Percentiles rank a stretch among this genome's conserved stretches.
Evolutionary conservation across 2,329 filamentous ascomycete species (phyloP).

Genomic region (Pseudocercospora fijiensis): DNA sequence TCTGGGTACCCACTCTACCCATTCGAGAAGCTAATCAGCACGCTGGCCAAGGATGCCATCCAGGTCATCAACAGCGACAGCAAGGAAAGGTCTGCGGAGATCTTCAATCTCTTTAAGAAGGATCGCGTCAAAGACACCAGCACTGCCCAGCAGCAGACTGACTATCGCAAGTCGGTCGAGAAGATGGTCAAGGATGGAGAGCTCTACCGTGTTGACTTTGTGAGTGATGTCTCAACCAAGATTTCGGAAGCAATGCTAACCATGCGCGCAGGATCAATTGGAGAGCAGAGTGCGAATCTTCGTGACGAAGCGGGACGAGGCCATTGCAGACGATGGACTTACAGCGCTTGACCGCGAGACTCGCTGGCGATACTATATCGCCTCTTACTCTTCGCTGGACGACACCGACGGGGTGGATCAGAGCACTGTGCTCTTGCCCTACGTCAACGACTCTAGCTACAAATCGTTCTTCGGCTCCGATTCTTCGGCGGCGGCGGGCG

Average conservation of each 20-base stretch:
- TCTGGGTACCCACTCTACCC: conserved; percentile 93
- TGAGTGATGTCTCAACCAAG: conserved; percentile 55
- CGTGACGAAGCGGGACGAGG: conserved; percentile 84
- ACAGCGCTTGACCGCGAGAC: conserved; percentile 51
- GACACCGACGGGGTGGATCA: conserved; percentile 60
- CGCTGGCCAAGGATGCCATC: conserved; percentile 75
- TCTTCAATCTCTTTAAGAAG: conserved; percentile 80
- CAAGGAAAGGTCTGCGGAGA: conserved; percentile 91
- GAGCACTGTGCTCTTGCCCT: conserved; percentile 39
- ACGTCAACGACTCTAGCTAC: conserved; percentile 42
- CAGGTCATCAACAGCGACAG: conserved; percentile 80
- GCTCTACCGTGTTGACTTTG: conserved; percentile 84
- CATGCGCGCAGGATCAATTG: conserved; percentile 58
- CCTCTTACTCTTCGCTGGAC: conserved; percentile 83
- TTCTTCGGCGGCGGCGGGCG: conserved; percentile 9
- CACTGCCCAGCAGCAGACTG: conserved; percentile 85
- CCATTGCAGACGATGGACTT: conserved; percentile 66
- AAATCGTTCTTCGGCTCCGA: conserved; percentile 32
- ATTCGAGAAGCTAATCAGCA: conserved; percentile 81
- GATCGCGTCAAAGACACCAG: conserved; percentile 81
- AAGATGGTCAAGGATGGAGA: conserved; percentile 91
- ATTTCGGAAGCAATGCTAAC: neutral
- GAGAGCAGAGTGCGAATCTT: conserved; percentile 70
- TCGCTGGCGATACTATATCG: conserved; percentile 92
- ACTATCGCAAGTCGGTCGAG: conserved; percentile 86